A percentile compares a stretch with the other conserved stretches of the same genome.
Evolutionary conservation across 768 basidiomycete species (phyloP).

Genomic region (Pleurotus tuoliensis): DNA sequence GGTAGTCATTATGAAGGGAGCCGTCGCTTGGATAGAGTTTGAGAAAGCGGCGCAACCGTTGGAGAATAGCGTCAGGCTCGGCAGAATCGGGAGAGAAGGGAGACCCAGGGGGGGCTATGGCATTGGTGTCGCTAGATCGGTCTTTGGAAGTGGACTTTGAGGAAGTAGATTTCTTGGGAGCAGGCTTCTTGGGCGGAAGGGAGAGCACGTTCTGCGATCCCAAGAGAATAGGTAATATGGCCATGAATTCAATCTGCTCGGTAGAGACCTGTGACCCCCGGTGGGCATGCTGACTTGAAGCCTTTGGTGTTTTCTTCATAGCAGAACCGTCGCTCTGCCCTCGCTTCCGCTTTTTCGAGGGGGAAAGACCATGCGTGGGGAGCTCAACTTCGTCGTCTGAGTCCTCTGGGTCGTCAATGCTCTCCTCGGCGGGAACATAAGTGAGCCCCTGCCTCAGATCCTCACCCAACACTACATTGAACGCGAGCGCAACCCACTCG

Average conservation of each 20-base stretch:
- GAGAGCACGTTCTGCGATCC: constrained; percentile 35
- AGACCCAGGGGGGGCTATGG: constrained; percentile 48
- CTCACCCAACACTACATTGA: constrained; percentile 75
- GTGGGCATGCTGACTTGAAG: background rate
- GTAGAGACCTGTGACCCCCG: constrained; percentile 25
- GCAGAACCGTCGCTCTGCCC: constrained; percentile 10
- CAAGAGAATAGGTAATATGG: constrained; percentile 58
- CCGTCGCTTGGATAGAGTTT: constrained; percentile 66
- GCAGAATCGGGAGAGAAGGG: constrained; percentile 31
- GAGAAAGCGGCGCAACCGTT: constrained; percentile 60
- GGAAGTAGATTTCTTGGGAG: too few species aligned
- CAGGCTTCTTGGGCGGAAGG: too few species aligned
- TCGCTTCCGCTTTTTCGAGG: constrained; percentile 35
- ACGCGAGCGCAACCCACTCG: constrained; percentile 60
- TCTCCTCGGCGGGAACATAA: constrained; percentile 17
- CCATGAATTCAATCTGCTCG: constrained; percentile 72
- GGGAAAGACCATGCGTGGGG: constrained; percentile 13
- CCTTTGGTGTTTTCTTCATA: background rate
- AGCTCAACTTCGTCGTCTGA: constrained; percentile 16
- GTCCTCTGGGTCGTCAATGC: constrained; percentile 20
- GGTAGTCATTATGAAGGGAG: constrained; percentile 72
- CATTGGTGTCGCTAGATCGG: too few species aligned
- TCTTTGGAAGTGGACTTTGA: too few species aligned
- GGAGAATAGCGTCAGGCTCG: background rate
- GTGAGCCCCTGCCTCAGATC: constrained; percentile 31